Percentiles rank a stretch among this genome's conserved stretches.
Conservation (phyloP, 2,329 filamentous ascomycete species). For the Fusarium sp. region DNA sequence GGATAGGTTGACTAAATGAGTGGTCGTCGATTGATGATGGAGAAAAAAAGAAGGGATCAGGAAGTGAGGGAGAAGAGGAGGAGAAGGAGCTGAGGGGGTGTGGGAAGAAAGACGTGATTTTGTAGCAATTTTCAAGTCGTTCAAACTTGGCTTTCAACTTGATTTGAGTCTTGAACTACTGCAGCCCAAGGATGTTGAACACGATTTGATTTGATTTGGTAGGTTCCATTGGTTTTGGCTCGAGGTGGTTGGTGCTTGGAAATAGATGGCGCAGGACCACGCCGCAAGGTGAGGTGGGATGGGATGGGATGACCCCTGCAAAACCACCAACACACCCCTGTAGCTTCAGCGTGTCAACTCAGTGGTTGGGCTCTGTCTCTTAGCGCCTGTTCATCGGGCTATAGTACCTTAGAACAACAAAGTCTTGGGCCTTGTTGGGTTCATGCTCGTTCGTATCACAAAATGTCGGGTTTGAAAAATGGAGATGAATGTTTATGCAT, state of each 20-base stretch:
- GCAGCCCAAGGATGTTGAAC: not conserved
- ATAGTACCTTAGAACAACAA: not conserved
- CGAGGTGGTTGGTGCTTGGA: conserved; percentile 38
- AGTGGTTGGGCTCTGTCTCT: conserved; percentile 38
- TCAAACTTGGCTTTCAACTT: conserved; percentile 8
- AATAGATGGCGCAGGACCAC: conserved; percentile 41
- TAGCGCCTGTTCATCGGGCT: not conserved
- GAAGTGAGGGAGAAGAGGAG: conserved; percentile 3
- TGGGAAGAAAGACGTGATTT: conserved; percentile 26
- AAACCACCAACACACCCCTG: conserved; percentile 19
- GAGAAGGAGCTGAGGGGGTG: conserved; percentile 22
- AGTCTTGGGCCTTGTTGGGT: conserved; percentile 8
- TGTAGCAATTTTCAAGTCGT: conserved; percentile 26
- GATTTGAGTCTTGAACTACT: conserved; percentile 10
- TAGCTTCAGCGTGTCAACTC: conserved; percentile 5
- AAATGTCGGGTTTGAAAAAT: conserved; percentile 6
- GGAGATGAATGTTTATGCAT: conserved; percentile 14
- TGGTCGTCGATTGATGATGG: conserved; percentile 14
- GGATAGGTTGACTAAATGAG: not conserved
- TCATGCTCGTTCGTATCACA: conserved; percentile 1
- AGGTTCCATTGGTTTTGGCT: too few relatives aligned
- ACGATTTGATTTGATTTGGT: not conserved
- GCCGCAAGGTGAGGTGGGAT: not conserved
- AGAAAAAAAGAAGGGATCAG: conserved; percentile 9
- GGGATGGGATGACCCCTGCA: conserved; percentile 31